Percentiles rank a stretch among this genome's conserved stretches.
Conservation (phyloP, 164 flowering plant genomes). For the Tetrastigma voinierianum region DNA sequence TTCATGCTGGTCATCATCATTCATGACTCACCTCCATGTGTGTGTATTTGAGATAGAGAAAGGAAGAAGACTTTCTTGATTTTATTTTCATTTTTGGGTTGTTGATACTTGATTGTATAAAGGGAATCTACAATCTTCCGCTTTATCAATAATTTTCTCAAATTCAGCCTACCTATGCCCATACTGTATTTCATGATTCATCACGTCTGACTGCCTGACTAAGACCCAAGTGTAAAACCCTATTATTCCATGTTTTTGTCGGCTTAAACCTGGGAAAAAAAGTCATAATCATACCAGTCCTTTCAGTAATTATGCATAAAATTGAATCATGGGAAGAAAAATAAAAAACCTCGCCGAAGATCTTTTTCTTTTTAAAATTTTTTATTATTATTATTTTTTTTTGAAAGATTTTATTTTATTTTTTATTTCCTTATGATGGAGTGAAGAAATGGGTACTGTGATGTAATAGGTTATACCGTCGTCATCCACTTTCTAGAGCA, state of each 20-base stretch:
- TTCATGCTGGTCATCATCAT: constrained; percentile 21
- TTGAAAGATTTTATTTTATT: too few relatives aligned
- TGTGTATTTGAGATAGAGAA: too few relatives aligned
- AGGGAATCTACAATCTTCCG: background rate
- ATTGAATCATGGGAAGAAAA: too few relatives aligned
- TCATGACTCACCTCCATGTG: constrained; percentile 32
- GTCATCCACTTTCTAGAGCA: constrained; percentile 1
- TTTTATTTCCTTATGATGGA: too few relatives aligned
- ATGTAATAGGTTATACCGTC: constrained; percentile 3
- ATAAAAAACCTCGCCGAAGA: too few relatives aligned
- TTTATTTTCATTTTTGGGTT: background rate
- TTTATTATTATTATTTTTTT: too few relatives aligned
- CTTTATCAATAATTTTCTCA: constrained; percentile 5
- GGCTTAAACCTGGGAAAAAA: too few relatives aligned
- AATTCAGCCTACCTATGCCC: constrained; percentile 10
- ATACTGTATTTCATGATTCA: background rate
- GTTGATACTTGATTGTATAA: background rate
- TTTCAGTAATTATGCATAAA: too few relatives aligned
- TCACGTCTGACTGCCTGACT: too few relatives aligned
- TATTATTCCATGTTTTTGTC: too few relatives aligned
- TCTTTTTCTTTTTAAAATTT: background rate
- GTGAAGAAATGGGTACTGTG: background rate
- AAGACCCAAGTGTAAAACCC: too few relatives aligned
- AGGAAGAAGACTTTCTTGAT: background rate
- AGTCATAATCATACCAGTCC: too few relatives aligned